Base-by-base conservation (phyloP, 352 stramenopile species). In the Globisporangium viniferum region DNA sequence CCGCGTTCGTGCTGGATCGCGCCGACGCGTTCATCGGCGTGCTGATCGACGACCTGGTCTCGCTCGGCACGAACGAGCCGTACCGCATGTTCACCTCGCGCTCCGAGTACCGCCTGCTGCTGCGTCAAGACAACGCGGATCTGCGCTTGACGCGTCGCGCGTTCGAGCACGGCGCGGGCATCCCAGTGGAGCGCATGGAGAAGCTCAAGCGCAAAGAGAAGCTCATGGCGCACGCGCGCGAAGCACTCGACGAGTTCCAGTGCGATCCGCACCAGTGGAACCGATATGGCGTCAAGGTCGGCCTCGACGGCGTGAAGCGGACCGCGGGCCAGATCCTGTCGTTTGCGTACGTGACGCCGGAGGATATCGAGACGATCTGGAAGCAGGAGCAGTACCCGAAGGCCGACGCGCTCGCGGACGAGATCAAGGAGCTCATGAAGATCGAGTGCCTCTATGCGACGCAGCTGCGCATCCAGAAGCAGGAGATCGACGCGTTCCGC, bases 31-130 rank as follows among this genome's bases (percentile, higher is more conserved):
- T 99, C 70, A 99, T 99, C 53, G 98, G 98, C 24, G 97, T 99
- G n/a, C 77, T 99, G 9, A 98, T 99, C 65, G 98, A 99, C 80
- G 98, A 99, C 79, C 86, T 99, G 20, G 96, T 99, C 33, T 98
- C 96, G 6, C 82, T 97, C 48, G 97, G 97, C 66, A 98, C 96
- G 15, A 95, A 89, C 8, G 98, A 99, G 73, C 98, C 97, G 5
- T 99, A 99, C 73, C 91, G 98, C 62, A 99, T 99, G 97, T 99
- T 99, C 77, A 99, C 98, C 1, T 98, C 89, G n/a, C 82, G 97
- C 31, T 97, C 91, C 24, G 97, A 99, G 79, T 97, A 93, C 70
- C 80, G 91, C 2, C 70, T 97, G 39, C 62, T 91, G 48, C 74
- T 97, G 58, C 84, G 91, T n/a, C 80, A 81, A 39, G 98, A 99